phyloP scores from a whole-genome alignment of 148 eudicot genomes.

The Talinum fruticosum region DNA sequence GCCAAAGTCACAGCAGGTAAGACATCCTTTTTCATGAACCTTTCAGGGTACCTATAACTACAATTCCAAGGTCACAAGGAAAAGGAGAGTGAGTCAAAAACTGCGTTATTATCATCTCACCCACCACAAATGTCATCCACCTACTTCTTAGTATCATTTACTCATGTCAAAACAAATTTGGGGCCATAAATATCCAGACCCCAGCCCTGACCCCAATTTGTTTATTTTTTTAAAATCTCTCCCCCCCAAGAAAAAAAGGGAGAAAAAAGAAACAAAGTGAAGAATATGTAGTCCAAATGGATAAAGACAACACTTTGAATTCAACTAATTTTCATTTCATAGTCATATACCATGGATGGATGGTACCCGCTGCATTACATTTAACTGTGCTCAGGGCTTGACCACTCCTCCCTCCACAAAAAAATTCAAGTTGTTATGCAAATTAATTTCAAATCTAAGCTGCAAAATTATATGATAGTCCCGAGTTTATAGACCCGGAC shows the following conservation, averaged over 20 bases:
- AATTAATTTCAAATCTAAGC: too few species aligned
- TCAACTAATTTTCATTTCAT: neutral
- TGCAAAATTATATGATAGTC: too few species aligned
- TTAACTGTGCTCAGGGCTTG: neutral
- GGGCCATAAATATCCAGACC: neutral
- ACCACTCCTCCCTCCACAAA: too few species aligned
- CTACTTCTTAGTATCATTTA: slow-evolving; percentile 4
- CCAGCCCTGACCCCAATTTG: neutral
- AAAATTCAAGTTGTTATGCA: too few species aligned
- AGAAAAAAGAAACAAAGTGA: too few species aligned
- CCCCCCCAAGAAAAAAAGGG: too few species aligned
- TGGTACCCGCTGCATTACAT: neutral
- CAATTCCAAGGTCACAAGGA: slow-evolving; percentile 1
- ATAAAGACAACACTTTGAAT: neutral
- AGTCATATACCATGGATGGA: neutral
- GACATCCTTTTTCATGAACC: neutral
- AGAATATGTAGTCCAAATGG: neutral
- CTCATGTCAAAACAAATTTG: neutral
- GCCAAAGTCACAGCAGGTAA: neutral
- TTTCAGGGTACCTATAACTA: slow-evolving; percentile 2
- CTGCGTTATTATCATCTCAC: neutral
- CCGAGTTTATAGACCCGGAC: too few species aligned
- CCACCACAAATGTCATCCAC: neutral
- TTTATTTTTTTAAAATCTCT: too few species aligned
- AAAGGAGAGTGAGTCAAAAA: neutral